Evolutionary conservation across 805 yeast species (phyloP).

Genomic region (Metschnikowia dekortorum): DNA sequence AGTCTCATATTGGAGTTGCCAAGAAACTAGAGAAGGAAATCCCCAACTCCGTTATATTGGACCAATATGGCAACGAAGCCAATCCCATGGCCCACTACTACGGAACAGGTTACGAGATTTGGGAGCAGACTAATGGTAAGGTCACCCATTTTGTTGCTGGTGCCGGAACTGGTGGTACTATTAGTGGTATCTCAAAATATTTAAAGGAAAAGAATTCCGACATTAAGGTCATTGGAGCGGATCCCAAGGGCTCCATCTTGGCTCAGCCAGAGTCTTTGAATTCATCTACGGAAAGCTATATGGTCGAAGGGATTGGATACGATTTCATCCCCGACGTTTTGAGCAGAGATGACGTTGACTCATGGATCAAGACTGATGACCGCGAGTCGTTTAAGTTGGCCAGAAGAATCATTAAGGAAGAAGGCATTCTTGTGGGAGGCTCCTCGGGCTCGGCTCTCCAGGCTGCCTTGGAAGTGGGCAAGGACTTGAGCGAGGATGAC

Average conservation of each 20-base stretch:
- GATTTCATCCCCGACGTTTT: conserved; percentile 83
- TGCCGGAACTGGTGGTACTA: conserved; percentile 96
- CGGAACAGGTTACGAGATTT: conserved; percentile 82
- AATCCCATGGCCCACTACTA: conserved; percentile 82
- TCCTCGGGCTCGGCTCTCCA: conserved; percentile 80
- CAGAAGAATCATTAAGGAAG: conserved; percentile 75
- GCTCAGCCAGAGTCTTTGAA: conserved; percentile 76
- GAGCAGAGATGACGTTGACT: conserved; percentile 59
- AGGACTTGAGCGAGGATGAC: conserved; percentile 67
- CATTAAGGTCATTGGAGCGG: conserved; percentile 70
- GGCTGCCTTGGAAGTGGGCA: conserved; percentile 68
- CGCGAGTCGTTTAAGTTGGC: conserved; percentile 75
- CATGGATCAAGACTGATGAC: conserved; percentile 86
- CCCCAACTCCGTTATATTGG: conserved; percentile 78
- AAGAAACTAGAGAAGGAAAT: conserved; percentile 74
- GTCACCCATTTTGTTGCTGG: conserved; percentile 79
- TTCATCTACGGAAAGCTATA: conserved; percentile 52
- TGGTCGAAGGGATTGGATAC: conserved; percentile 89
- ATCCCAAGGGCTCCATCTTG: conserved; percentile 81
- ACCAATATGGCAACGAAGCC: conserved; percentile 73
- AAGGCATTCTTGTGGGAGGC: conserved; percentile 88
- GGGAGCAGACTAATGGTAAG: conserved; percentile 72
- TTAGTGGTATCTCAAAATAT: conserved; percentile 82
- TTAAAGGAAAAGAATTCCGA: conserved; percentile 66
- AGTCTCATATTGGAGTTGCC: conserved; percentile 87